Evolutionary conservation across 345 rosid genomes (phyloP).

Genomic region (Lagerstroemia speciosa): DNA sequence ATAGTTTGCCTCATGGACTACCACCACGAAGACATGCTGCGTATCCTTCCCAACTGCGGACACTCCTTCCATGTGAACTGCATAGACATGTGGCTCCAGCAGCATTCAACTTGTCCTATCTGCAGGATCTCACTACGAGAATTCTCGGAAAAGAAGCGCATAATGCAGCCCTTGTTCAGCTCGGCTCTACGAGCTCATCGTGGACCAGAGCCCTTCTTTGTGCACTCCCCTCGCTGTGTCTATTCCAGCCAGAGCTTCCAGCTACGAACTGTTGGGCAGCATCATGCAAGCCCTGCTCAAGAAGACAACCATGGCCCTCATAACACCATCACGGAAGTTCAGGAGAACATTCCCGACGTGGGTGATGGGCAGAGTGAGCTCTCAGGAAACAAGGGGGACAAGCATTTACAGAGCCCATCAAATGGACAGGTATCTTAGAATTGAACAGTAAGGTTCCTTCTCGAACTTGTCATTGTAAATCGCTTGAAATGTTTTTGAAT

Average conservation of each 20-base stretch:
- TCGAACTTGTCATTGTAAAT: neutral
- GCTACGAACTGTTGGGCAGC: slow-evolving; percentile 18
- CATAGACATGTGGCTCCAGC: slow-evolving; percentile 73
- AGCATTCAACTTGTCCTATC: slow-evolving; percentile 69
- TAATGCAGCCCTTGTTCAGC: slow-evolving; percentile 63
- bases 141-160: slow-evolving; percentile 35
- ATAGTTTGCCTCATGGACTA: slow-evolving; percentile 67
- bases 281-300: slow-evolving; percentile 21
- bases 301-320: slow-evolving; percentile 21
- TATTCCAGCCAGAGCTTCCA: slow-evolving; percentile 25
- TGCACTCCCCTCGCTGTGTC: slow-evolving; percentile 29
- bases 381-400: slow-evolving; percentile 22
- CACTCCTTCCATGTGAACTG: slow-evolving; percentile 63
- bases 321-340: slow-evolving; percentile 21
- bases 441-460: neutral
- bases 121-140: slow-evolving; percentile 62
- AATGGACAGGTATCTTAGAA: slow-evolving; percentile 14
- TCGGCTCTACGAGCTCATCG: slow-evolving; percentile 41
- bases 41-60: slow-evolving; percentile 69
- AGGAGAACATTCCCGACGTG: slow-evolving; percentile 12
- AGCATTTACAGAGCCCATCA: slow-evolving; percentile 54
- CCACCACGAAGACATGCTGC: slow-evolving; percentile 43
- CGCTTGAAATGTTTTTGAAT: neutral
- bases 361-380: slow-evolving; percentile 22
- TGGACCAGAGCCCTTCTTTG: slow-evolving; percentile 20